phyloP scores from a whole-genome alignment of 163 green algal genomes.

The Botryococcus braunii region DNA sequence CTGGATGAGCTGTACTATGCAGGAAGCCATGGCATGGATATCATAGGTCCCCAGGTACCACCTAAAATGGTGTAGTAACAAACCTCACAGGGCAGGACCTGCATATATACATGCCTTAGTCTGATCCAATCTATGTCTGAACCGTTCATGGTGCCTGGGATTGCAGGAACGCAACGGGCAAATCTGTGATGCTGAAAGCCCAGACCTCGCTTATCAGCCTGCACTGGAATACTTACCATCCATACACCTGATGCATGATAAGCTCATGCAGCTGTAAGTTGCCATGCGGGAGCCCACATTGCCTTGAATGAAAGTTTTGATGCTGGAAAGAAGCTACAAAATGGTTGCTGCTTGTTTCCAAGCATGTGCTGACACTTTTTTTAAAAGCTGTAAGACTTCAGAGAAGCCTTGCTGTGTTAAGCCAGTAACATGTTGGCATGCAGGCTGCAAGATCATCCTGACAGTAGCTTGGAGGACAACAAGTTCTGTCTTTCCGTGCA shows the following conservation, averaged over 20 bases:
- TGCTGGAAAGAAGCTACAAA: no score
- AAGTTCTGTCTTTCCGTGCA: constrained; percentile 92
- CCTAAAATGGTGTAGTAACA: no score
- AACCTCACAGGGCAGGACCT: no score
- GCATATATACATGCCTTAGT: no score
- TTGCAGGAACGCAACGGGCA: no score
- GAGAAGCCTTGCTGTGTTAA: neutral
- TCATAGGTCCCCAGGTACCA: constrained; percentile 62
- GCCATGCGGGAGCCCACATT: neutral
- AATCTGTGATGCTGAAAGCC: neutral
- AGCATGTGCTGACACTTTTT: neutral
- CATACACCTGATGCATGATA: constrained; percentile 63
- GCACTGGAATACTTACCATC: constrained; percentile 64
- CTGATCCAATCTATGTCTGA: no score
- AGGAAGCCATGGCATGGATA: constrained; percentile 96
- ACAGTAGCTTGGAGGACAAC: constrained; percentile 91
- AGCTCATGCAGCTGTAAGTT: constrained; percentile 32
- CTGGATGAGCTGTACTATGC: constrained; percentile 93
- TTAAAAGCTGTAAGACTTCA: constrained; percentile 1
- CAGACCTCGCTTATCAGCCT: constrained; percentile 54
- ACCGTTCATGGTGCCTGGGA: no score
- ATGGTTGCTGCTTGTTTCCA: neutral
- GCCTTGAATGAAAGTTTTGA: no score
- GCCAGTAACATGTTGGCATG: neutral
- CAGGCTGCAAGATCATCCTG: constrained; percentile 49